Percentiles rank a stretch among this genome's conserved stretches.
These are phyloP conservation scores for Ailanthus altissimus DNA, from an alignment of 345 rosid species.

Conservation along the genomic window DNA sequence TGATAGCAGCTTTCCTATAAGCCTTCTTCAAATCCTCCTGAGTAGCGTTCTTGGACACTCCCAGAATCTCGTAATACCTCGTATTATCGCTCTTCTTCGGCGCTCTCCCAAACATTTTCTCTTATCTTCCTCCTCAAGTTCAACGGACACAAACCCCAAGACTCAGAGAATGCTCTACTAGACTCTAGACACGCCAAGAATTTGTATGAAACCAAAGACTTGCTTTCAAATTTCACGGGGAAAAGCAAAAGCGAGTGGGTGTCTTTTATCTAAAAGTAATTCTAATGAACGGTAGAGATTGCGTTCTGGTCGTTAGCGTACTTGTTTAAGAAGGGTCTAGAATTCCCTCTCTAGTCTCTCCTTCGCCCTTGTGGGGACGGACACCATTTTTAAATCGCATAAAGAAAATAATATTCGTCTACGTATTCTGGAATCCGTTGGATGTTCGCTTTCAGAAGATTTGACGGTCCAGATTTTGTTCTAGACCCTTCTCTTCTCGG, in stretches of 20 bases:
- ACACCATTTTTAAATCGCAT: background rate
- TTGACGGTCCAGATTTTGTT: conserved; percentile 1
- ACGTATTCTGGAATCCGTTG: background rate
- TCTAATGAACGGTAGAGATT: conserved; percentile 8
- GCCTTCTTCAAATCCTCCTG: conserved; percentile 93
- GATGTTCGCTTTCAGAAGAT: background rate
- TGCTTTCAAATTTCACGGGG: too few species aligned
- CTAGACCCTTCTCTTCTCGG: background rate
- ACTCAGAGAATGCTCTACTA: too few species aligned
- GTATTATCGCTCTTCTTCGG: conserved; percentile 80
- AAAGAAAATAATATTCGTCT: background rate
- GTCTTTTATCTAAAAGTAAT: background rate
- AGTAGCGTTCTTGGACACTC: conserved; percentile 72
- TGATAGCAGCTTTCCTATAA: conserved; percentile 84
- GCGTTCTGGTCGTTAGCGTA: background rate
- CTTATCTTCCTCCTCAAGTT: too few species aligned
- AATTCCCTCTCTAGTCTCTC: background rate
- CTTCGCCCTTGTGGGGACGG: background rate
- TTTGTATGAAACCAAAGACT: background rate
- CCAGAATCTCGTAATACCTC: conserved; percentile 79
- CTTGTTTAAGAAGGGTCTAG: conserved; percentile 7
- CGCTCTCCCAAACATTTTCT: conserved; percentile 74
- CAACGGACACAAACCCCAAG: too few species aligned
- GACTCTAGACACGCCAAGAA: background rate
- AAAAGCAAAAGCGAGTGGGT: background rate